These are phyloP conservation scores for Vicia villosa DNA, from an alignment of 306 rosid species.

Conservation along the genomic window DNA sequence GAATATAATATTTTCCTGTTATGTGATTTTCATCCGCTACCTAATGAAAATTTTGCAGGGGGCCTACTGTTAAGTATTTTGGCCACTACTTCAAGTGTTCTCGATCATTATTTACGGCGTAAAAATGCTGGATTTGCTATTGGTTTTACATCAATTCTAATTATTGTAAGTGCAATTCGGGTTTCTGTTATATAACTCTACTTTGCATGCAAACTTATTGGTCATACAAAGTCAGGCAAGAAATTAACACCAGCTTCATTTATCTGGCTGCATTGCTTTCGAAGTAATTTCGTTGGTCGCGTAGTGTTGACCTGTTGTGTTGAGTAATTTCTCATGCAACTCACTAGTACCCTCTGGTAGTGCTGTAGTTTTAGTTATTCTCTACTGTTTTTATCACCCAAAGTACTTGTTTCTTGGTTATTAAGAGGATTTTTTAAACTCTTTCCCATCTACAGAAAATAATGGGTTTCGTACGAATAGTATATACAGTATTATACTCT, in stretches of 20 bases:
- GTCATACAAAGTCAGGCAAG: not conserved
- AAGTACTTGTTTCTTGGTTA: conserved; percentile 9
- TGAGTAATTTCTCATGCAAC: conserved; percentile 10
- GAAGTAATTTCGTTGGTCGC: conserved; percentile 7
- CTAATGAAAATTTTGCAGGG: conserved; percentile 56
- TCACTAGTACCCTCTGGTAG: not conserved
- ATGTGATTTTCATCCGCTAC: conserved; percentile 29
- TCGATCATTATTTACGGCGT: conserved; percentile 87
- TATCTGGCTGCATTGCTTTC: conserved; percentile 20
- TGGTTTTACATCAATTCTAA: conserved; percentile 92
- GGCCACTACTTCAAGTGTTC: conserved; percentile 88
- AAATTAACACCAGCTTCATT: conserved; percentile 20
- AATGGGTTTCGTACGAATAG: not conserved
- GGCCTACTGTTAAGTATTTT: conserved; percentile 80
- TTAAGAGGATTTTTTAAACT: conserved; percentile 3
- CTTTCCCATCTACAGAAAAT: conserved; percentile 16
- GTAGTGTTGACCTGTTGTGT: conserved; percentile 14
- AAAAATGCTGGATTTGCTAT: conserved; percentile 88
- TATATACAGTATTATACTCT: not conserved
- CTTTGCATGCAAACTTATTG: conserved; percentile 27
- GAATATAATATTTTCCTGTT: conserved; percentile 22
- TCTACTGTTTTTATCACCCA: not conserved
- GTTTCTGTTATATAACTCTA: conserved; percentile 25
- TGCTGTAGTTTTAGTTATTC: not conserved
- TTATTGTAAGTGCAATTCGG: conserved; percentile 70